Evolutionary conservation across 805 yeast species (phyloP), one percentile per base, ranked within the genome.

Genomic region (Hermanozyma aechmeae): DNA sequence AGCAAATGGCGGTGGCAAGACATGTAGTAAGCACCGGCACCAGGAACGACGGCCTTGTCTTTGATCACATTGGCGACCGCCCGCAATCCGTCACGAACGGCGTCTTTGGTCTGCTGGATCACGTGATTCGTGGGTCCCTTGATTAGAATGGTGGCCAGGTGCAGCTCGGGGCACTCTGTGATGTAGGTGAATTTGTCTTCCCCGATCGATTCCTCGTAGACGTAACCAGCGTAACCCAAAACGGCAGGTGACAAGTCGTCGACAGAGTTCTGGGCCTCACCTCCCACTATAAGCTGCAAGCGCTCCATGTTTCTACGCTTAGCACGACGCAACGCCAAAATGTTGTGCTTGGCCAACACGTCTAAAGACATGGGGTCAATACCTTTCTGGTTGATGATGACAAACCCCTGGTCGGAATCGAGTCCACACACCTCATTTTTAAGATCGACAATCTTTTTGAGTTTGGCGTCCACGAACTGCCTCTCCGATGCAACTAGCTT

Each of bases 241-340:
- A 84, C 67, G 2, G 67, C 71, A 4, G 93, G 85, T 5, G 79
- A 48, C 46, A 92, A 68, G 53, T 89, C 97, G 49, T 92, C 99
- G 26, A 87, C 96, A 10, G 95, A 80, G 59, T 92, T 92, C 61
- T 89, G 96, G 6, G 97, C 97, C 52, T 81, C 92, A 45, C 98
- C 99, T 17, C 96, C 98, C 39, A 95, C 83, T 30, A 86, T 85
- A 36, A 92, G 70, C 61, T 92, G 99, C 51, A 92, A 69, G 54
- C 99, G 78, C 65, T 92, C 99, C 98, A 92, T 89, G 59, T 92
- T 92, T 65, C 99, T 80, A 67, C 99, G 78, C 68, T 92, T 92
- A 25, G 99, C 99, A 52, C 98, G 77, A 67, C 99, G 79, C 46
- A 92, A 69, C 1, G 98, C 98, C 45, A 92, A 67, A 42, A 92